Conservation (phyloP, 2,329 filamentous ascomycete species). For the Clonostachys sp. region DNA sequence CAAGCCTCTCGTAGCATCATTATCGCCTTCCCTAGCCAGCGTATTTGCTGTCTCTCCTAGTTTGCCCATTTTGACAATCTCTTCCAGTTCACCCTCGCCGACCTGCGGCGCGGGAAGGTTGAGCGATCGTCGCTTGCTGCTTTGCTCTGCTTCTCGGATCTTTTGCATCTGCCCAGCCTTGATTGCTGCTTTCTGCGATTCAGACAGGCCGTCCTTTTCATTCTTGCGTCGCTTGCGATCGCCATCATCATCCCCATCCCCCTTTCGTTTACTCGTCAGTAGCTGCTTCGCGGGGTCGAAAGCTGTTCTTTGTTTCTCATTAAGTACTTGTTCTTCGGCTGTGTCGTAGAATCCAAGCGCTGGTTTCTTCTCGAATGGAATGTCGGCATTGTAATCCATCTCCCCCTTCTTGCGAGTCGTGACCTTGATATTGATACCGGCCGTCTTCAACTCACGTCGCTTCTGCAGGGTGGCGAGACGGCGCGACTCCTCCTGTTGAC, state of each 20-base stretch:
- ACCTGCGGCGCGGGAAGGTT: constrained; percentile 86
- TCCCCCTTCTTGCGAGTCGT: constrained; percentile 87
- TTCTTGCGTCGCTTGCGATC: constrained; percentile 85
- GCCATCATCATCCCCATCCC: constrained; percentile 78
- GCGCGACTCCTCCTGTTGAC: constrained; percentile 91
- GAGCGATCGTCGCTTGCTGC: constrained; percentile 84
- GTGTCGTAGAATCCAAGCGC: constrained; percentile 92
- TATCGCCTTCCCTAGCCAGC: constrained; percentile 73
- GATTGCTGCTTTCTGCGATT: constrained; percentile 78
- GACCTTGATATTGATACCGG: constrained; percentile 97
- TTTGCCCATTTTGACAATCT: constrained; percentile 98
- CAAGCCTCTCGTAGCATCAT: constrained; percentile 78
- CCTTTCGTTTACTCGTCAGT: constrained; percentile 86
- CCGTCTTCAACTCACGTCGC: constrained; percentile 91
- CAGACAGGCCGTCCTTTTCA: constrained; percentile 75
- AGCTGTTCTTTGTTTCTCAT: constrained; percentile 77
- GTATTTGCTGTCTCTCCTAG: constrained; percentile 80
- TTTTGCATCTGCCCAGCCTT: constrained; percentile 94
- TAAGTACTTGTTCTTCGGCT: constrained; percentile 70
- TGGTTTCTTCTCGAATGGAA: constrained; percentile 93
- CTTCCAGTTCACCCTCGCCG: constrained; percentile 86
- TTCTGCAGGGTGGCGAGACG: constrained; percentile 90
- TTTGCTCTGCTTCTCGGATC: constrained; percentile 93
- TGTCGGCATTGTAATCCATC: constrained; percentile 99
- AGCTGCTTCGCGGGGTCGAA: constrained; percentile 95